phyloP scores from a whole-genome alignment of 257 asterid species.

The Jacaranda mimosifolia region DNA sequence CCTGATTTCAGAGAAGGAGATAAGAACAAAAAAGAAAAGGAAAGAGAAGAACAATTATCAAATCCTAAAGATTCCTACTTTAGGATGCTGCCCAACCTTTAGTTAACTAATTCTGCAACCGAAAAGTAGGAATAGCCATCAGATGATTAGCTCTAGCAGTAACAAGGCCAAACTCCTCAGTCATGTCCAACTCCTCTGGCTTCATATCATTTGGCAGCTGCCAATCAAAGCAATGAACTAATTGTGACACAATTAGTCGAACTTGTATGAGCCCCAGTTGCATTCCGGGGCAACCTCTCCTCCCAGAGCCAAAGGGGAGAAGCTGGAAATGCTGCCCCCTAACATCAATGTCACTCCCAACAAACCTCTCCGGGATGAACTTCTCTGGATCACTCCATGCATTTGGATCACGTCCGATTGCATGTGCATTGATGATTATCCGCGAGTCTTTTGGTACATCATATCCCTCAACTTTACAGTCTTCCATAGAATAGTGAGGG shows the following conservation, averaged over 20 bases:
- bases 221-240: conserved; percentile 72
- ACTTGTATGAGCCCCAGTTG: conserved; percentile 57
- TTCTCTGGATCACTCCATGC: conserved; percentile 54
- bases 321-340: conserved; percentile 63
- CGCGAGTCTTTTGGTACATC: conserved; percentile 53
- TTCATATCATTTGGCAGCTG: conserved; percentile 50
- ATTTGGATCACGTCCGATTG: conserved; percentile 60
- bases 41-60: neutral
- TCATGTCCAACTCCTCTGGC: conserved; percentile 58
- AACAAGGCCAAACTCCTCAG: conserved; percentile 55
- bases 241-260: conserved; percentile 56
- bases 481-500: conserved; percentile 58
- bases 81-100: neutral
- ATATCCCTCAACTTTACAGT: conserved; percentile 48
- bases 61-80: neutral
- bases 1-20: neutral
- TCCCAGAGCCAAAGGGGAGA: conserved; percentile 61
- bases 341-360: conserved; percentile 45
- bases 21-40: neutral
- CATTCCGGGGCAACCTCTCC: conserved; percentile 66
- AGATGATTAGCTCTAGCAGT: conserved; percentile 35
- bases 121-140: conserved; percentile 42
- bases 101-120: conserved; percentile 22
- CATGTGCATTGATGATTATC: conserved; percentile 46
- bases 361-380: conserved; percentile 66